These are phyloP conservation scores for Mucor lusitanicus DNA, from an alignment of 371 early-diverging fungal genomes.

Conservation along the genomic window DNA sequence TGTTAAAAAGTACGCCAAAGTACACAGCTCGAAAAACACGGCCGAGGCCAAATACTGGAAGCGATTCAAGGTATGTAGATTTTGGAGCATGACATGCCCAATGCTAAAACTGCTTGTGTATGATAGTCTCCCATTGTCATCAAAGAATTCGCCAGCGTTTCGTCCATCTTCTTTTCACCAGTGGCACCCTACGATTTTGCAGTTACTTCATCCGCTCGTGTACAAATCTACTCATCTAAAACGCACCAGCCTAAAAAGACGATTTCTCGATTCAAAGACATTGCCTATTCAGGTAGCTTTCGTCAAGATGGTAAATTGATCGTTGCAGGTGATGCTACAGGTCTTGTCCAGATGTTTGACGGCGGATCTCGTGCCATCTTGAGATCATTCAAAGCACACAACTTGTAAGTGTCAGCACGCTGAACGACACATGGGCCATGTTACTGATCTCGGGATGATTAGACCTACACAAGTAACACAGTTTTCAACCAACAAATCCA, in stretches of 20 bases:
- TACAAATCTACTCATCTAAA: conserved; percentile 87
- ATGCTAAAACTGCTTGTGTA: background rate
- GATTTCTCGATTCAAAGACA: conserved; percentile 89
- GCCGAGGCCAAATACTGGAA: conserved; percentile 81
- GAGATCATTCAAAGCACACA: conserved; percentile 84
- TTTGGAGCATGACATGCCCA: background rate
- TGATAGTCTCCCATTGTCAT: conserved; percentile 77
- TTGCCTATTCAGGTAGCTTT: conserved; percentile 80
- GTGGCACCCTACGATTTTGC: conserved; percentile 87
- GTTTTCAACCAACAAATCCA: conserved; percentile 78
- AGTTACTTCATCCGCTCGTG: conserved; percentile 85
- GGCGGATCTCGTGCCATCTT: conserved; percentile 82
- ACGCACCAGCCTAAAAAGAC: conserved; percentile 82
- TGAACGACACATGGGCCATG: background rate
- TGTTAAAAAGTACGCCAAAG: conserved; percentile 59
- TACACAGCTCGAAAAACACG: conserved; percentile 52
- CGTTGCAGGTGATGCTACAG: conserved; percentile 91
- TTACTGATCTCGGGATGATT: background rate
- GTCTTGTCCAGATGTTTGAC: conserved; percentile 85
- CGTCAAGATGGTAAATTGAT: conserved; percentile 89
- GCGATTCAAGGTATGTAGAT: conserved; percentile 70
- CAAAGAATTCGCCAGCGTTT: conserved; percentile 87
- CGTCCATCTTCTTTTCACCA: conserved; percentile 84
- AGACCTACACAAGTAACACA: conserved; percentile 83
- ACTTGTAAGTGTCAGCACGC: conserved; percentile 54